A percentile compares a stretch with the other conserved stretches of the same genome.
Conservation (phyloP, 2,329 filamentous ascomycete genomes). For the Herpotrichia juniperi region DNA sequence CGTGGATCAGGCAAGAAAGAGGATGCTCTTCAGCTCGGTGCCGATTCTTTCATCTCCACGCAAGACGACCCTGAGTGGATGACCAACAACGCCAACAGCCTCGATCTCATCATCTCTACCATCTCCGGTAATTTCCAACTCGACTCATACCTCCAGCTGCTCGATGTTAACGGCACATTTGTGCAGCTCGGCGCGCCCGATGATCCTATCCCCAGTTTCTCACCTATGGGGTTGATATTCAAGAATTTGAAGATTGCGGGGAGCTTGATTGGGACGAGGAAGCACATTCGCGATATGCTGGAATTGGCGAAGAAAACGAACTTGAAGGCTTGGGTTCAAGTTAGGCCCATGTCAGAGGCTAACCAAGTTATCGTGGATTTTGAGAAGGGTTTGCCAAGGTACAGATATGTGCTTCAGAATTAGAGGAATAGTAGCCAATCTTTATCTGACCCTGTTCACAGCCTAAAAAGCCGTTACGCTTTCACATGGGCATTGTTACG, state of each 20-base stretch:
- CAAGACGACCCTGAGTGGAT: conserved; percentile 65
- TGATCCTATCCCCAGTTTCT: conserved; percentile 56
- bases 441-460: too few species aligned
- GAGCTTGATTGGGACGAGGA: conserved; percentile 67
- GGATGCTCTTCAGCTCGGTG: conserved; percentile 65
- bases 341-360: conserved; percentile 47
- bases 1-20: conserved; percentile 63
- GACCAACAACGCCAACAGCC: conserved; percentile 56
- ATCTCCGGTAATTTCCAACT: conserved; percentile 64
- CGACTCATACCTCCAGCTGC: conserved; percentile 64
- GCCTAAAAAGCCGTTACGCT: too few species aligned
- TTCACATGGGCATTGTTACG: too few species aligned
- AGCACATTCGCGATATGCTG: conserved; percentile 63
- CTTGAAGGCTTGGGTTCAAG: conserved; percentile 50
- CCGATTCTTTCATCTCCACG: conserved; percentile 63
- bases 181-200: conserved; percentile 73
- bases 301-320: conserved; percentile 48
- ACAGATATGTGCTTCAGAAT: conserved; percentile 48
- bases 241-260: conserved; percentile 67
- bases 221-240: conserved; percentile 59
- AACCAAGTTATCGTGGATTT: conserved; percentile 47
- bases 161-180: conserved; percentile 65
- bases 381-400: conserved; percentile 48
- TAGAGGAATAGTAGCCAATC: conserved; percentile 18
- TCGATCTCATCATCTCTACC: conserved; percentile 66